phyloP scores from a whole-genome alignment of 2,329 filamentous ascomycete genomes.

The Tothia fuscella region DNA sequence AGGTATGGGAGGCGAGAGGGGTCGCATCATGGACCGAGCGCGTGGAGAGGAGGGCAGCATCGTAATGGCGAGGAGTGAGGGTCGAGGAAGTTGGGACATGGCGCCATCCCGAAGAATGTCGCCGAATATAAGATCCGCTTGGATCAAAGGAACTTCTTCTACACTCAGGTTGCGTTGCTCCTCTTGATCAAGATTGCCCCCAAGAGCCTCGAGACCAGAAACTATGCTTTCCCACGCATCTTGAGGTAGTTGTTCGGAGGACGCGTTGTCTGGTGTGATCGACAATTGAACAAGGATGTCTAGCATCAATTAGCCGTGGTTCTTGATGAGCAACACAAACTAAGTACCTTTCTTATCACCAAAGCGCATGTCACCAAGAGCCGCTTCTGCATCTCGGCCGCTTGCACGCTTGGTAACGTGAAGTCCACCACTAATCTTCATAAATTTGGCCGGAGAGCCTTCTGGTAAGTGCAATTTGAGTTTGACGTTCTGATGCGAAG shows the following conservation, averaged over 20 bases:
- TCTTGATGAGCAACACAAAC: background rate
- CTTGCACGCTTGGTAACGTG: conserved; percentile 95
- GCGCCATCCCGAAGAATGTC: conserved; percentile 86
- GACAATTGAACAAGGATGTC: conserved; percentile 91
- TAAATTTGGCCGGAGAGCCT: conserved; percentile 93
- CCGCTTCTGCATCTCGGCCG: conserved; percentile 85
- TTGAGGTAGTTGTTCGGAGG: conserved; percentile 74
- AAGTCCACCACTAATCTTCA: conserved; percentile 93
- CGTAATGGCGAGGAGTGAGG: conserved; percentile 85
- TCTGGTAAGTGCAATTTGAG: conserved; percentile 88
- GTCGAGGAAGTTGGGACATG: conserved; percentile 72
- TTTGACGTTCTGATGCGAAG: conserved; percentile 97
- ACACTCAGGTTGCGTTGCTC: conserved; percentile 74
- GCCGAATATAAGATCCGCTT: conserved; percentile 86
- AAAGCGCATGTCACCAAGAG: conserved; percentile 82
- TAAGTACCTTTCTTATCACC: conserved; percentile 66
- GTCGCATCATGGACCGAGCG: conserved; percentile 43
- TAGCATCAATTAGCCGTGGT: conserved; percentile 19
- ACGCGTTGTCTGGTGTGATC: conserved; percentile 73
- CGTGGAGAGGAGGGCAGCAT: conserved; percentile 68
- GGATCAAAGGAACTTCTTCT: conserved; percentile 88
- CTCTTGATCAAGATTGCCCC: conserved; percentile 75
- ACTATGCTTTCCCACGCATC: conserved; percentile 97
- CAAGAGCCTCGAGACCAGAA: conserved; percentile 84
- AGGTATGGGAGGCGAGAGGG: conserved; percentile 66